Evolutionary conservation across 305 asterid genomes (phyloP), one percentile per base, ranked within the genome.

Genomic region (Solanum hybrid): DNA sequence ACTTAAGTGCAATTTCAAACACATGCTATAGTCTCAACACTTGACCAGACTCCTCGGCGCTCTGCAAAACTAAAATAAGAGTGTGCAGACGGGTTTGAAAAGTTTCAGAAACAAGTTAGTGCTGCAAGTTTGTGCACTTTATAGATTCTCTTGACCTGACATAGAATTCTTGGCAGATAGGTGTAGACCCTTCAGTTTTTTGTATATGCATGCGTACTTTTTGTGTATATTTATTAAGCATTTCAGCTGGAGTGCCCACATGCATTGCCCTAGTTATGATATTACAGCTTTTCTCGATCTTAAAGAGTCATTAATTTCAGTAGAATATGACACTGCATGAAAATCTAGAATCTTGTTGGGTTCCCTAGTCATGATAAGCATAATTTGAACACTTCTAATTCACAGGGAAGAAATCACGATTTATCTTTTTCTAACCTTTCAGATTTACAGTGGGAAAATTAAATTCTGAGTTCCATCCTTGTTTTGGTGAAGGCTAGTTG

Each of bases 401-500:
- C 73, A 46, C 87, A 29, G 73, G 73, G 73, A 82, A 29, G 73
- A 46, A 51, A 82, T 46, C 87, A 20, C 40, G 66, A 90, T 92
- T 87, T 87, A 78, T 85, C 40, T 85, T 31, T 56, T 20, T 20
- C 29, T 56, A 51, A 51, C 76, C 16, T 85, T 46, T 20, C 20
- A 56, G 87, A 31, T 35, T 56, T 56, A 56, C 76, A 20, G 46
- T 85, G 0, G 75, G 75, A 51, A 46, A 51, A 20, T 84, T 84
- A 60, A 51, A 31, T 84, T 85, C 66, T 88, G 38, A 51, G 79
- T 40, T 88, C 78, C 91, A 82, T 36, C 77, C 89, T 93, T 89
- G 82, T 75, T 90, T 91, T 90, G 79, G 85, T 91, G 91, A 94
- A 96, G 99, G 99, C 98, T 90, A 91, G 97, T 94, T 26, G 90